These are phyloP conservation scores for Nadsonia commutata DNA, from an alignment of 1,139 yeast species.

Conservation along the genomic window DNA sequence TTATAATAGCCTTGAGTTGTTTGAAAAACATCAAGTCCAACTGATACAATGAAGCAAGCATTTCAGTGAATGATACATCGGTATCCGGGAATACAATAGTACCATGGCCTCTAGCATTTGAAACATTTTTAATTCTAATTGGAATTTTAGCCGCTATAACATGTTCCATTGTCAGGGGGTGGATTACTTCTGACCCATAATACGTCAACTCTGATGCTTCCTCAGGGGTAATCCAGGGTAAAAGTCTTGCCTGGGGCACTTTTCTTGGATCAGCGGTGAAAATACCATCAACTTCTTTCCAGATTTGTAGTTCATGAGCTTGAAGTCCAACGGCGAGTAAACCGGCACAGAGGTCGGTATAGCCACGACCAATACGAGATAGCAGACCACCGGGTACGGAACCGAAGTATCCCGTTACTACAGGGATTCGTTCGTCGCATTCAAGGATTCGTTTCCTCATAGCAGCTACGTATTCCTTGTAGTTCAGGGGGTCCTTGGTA, in stretches of 20 bases:
- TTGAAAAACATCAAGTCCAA: not conserved
- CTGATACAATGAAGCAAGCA: not conserved
- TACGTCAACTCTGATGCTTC: conserved; percentile 97
- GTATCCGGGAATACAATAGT: conserved; percentile 92
- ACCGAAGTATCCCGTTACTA: conserved; percentile 91
- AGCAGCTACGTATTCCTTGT: conserved; percentile 46
- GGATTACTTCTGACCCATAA: conserved; percentile 95
- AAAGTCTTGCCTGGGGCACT: conserved; percentile 75
- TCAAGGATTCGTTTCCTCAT: conserved; percentile 44
- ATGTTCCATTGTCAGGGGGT: conserved; percentile 98
- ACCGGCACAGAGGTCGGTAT: conserved; percentile 96
- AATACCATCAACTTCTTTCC: conserved; percentile 98
- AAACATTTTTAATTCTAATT: conserved; percentile 88
- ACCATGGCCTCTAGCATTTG: conserved; percentile 80
- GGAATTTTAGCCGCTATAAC: conserved; percentile 93
- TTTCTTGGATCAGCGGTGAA: conserved; percentile 97
- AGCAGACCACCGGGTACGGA: conserved; percentile 85
- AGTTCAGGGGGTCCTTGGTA: conserved; percentile 31
- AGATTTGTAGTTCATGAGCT: conserved; percentile 89
- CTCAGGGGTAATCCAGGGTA: conserved; percentile 87
- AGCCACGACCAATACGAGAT: conserved; percentile 91
- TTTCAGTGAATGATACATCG: conserved; percentile 36
- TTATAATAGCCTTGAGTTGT: conserved; percentile 29
- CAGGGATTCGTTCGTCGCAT: conserved; percentile 49
- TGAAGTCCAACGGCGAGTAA: conserved; percentile 80